phyloP scores from a whole-genome alignment of 805 yeast genomes.

The Yarrowia yakushimensis region DNA sequence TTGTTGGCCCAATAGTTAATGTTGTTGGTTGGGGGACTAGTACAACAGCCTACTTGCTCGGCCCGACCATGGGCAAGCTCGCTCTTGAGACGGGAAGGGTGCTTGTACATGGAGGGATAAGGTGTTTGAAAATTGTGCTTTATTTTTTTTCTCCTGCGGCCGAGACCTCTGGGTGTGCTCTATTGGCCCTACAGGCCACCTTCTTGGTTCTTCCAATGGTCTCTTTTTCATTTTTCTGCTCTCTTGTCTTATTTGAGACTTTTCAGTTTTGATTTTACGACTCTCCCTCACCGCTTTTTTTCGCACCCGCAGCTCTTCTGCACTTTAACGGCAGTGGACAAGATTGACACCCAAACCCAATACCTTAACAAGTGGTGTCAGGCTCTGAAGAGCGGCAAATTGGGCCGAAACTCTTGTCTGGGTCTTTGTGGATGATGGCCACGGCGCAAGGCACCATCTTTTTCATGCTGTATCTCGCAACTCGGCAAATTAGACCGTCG shows the following conservation, averaged over 20 bases:
- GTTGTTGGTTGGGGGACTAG: not conserved
- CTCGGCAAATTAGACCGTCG: no score
- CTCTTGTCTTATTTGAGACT: not conserved
- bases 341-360: not conserved
- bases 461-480: no score
- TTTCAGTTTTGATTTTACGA: slow-evolving; percentile 1
- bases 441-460: no score
- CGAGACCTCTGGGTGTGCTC: not conserved
- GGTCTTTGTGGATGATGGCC: no score
- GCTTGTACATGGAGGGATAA: no score
- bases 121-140: no score
- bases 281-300: slow-evolving; percentile 6
- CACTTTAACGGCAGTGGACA: not conserved
- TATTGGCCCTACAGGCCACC: not conserved
- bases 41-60: not conserved
- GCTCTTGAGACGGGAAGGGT: no score
- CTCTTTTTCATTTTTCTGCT: not conserved
- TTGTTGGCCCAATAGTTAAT: not conserved
- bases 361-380: not conserved
- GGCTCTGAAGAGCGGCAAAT: not conserved
- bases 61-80: not conserved
- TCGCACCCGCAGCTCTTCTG: slow-evolving; percentile 9
- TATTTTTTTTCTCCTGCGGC: no score
- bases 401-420: slow-evolving; percentile 1
- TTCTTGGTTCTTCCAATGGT: not conserved